Evolutionary conservation across 208 protist species (phyloP).

Genomic region (Herpetomonas samuelpessoai): DNA sequence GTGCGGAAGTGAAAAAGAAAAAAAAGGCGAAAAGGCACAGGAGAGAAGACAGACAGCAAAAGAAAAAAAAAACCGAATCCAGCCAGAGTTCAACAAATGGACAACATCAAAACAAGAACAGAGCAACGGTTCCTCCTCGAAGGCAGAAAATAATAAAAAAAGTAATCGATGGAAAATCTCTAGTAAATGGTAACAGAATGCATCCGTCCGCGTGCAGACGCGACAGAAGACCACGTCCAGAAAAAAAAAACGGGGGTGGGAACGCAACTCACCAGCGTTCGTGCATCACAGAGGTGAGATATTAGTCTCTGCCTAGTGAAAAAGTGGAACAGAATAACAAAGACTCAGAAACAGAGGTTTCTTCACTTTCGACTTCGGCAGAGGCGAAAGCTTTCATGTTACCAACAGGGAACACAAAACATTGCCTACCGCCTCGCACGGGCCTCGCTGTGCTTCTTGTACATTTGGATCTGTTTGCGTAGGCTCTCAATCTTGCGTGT

Average conservation of each 20-base stretch:
- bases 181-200: conserved; percentile 7
- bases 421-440: conserved; percentile 16
- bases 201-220: neutral
- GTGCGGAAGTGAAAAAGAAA: no score
- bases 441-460: conserved; percentile 47
- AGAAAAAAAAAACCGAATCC: conserved; percentile 2
- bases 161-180: conserved; percentile 3
- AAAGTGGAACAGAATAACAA: no score
- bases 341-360: no score
- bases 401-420: no score
- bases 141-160: neutral
- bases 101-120: no score
- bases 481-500: conserved; percentile 75
- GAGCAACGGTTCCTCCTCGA: no score
- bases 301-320: no score
- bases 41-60: neutral
- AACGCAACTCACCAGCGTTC: neutral
- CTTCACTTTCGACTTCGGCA: no score
- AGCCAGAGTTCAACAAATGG: neutral
- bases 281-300: no score
- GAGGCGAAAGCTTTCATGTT: no score
- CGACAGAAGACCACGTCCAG: conserved; percentile 10
- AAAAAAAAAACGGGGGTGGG: conserved; percentile 5
- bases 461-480: conserved; percentile 70
- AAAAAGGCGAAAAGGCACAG: no score